Conservation (phyloP, 2,329 filamentous ascomycete species). For the Hymenoscyphus linearis region DNA sequence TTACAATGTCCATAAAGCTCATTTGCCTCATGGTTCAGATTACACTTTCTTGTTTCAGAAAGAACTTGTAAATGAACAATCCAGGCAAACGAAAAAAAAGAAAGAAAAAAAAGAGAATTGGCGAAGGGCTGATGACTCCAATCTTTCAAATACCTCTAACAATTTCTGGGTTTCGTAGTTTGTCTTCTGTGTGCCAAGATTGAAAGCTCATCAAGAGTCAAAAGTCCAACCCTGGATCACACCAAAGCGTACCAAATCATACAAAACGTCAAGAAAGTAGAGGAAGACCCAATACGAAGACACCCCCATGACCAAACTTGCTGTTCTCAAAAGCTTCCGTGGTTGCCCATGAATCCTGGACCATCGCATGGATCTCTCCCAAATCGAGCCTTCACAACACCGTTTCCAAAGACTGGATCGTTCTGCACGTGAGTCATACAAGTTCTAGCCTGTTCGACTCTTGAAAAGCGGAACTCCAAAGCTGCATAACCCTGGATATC, state of each 20-base stretch:
- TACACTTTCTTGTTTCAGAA: neutral
- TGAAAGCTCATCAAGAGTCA: neutral
- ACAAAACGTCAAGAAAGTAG: neutral
- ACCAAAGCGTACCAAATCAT: neutral
- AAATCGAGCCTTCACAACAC: neutral
- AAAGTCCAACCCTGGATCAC: neutral
- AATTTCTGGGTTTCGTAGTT: neutral
- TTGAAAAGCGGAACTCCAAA: conserved; percentile 1
- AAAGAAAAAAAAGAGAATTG: neutral
- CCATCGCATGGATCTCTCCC: conserved; percentile 2
- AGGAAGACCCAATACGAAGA: neutral
- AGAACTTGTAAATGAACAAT: neutral
- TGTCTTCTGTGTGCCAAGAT: neutral
- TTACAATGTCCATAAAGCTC: neutral
- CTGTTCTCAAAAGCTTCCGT: neutral
- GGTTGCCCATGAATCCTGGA: neutral
- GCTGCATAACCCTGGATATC: neutral
- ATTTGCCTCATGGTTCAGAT: neutral
- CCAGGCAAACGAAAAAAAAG: neutral
- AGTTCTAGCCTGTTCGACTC: neutral
- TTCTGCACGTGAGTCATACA: neutral
- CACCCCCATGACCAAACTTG: neutral
- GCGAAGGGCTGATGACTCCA: neutral
- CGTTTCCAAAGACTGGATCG: neutral
- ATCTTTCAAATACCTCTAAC: neutral